Percentiles rank a stretch among this genome's conserved stretches.
These are phyloP conservation scores for Rubus idaeus DNA, from an alignment of 306 rosid species.

Conservation along the genomic window DNA sequence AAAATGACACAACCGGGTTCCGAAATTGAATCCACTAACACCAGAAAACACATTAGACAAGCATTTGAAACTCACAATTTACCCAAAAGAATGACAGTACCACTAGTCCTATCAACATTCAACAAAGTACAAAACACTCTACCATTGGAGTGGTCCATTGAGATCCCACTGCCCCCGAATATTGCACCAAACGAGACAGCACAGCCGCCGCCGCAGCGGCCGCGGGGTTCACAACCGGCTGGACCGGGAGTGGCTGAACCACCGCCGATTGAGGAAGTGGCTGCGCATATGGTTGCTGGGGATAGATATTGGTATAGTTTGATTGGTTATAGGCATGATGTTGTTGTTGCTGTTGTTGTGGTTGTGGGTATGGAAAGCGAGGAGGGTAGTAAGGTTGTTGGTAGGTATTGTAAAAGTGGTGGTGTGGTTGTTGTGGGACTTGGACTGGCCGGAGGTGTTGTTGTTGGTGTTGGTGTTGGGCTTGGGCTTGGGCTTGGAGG, in stretches of 20 bases:
- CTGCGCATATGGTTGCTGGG: not conserved
- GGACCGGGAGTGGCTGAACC: not conserved
- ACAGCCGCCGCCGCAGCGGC: not conserved
- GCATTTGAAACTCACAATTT: not conserved
- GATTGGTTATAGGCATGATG: not conserved
- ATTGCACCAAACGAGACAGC: not conserved
- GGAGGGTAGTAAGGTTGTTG: not conserved
- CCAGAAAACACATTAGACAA: not conserved
- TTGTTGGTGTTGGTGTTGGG: not conserved
- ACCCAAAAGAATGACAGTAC: not conserved
- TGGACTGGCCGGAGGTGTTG: not conserved
- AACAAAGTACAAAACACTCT: not conserved
- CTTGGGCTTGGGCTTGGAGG: slow-evolving; percentile 3
- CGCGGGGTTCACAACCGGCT: not conserved
- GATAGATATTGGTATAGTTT: not conserved
- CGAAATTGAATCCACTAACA: not conserved
- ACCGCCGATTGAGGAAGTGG: not conserved
- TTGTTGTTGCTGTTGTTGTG: not conserved
- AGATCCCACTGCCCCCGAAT: not conserved
- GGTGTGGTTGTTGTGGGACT: not conserved
- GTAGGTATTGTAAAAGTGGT: not conserved
- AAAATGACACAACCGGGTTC: not conserved
- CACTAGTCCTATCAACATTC: not conserved
- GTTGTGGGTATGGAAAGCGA: not conserved
- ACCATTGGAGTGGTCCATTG: not conserved